Conservation (phyloP, 2,329 filamentous ascomycete genomes). For the Xylaria sp. region DNA sequence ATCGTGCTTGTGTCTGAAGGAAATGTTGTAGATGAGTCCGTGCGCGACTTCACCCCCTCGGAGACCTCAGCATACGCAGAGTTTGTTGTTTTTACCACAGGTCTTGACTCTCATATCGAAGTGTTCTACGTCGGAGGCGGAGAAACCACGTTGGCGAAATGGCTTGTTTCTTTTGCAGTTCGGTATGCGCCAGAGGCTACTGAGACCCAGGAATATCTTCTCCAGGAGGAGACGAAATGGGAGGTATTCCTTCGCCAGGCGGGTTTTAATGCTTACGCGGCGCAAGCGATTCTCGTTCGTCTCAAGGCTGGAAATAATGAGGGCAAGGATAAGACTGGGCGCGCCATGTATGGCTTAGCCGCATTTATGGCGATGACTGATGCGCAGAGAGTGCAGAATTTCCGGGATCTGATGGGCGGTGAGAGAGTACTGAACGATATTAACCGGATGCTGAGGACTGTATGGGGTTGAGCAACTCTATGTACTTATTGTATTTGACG, state of each 20-base stretch:
- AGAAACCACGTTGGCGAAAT: constrained; percentile 61
- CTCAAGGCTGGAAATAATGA: constrained; percentile 53
- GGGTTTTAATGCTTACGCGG: constrained; percentile 78
- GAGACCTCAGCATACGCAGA: constrained; percentile 60
- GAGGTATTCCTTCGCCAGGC: constrained; percentile 73
- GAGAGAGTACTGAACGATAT: constrained; percentile 63
- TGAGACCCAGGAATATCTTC: constrained; percentile 48
- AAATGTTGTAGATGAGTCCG: constrained; percentile 56
- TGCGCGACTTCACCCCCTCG: constrained; percentile 52
- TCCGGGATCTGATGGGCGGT: constrained; percentile 66
- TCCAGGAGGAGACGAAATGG: constrained; percentile 72
- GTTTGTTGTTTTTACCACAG: constrained; percentile 61
- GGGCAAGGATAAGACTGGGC: constrained; percentile 29
- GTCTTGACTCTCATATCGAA: constrained; percentile 53
- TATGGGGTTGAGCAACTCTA: constrained; percentile 55
- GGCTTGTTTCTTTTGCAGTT: constrained; percentile 65
- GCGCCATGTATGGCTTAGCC: constrained; percentile 57
- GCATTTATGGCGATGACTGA: constrained; percentile 67
- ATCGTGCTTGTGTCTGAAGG: constrained; percentile 74
- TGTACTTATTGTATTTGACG: constrained; percentile 6
- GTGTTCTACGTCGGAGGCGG: constrained; percentile 63
- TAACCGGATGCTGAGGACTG: constrained; percentile 61
- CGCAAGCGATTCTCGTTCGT: constrained; percentile 69
- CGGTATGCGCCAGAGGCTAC: constrained; percentile 52
- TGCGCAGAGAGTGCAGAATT: constrained; percentile 60